Evolutionary conservation across 345 rosid species (phyloP), one percentile per base, ranked within the genome.

Genomic region (Camelina neglecta): DNA sequence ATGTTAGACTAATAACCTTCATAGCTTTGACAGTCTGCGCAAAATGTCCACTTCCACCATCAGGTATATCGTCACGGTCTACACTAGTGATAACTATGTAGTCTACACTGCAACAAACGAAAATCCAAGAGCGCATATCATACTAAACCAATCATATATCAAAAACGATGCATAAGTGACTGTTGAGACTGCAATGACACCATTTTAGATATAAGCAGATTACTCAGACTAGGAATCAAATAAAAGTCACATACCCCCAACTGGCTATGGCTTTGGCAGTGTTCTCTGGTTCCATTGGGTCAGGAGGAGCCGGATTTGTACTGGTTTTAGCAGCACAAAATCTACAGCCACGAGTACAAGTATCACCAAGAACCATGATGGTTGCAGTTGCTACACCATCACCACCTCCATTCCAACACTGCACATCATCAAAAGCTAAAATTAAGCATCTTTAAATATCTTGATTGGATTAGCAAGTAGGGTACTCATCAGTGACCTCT

Each of bases 361-460:
- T 93, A 73, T 96, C 99, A 38, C 99, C 99, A 41, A 96, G 92
- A 72, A 93, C 82, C 99, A 96, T 96, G 57, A 91, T 96, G 0
- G 98, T 96, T 9, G 98, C 99, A 1, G 98, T 96, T 12, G 98
- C 88, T 80, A 93, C 85, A 61, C 98, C 99, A 76, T 96, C 99
- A 23, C 86, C 91, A 47, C 99, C 99, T 42, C 99, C 99, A 87
- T 93, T 96, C 98, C 99, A 96, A 82, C 99, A 96, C 94, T 91
- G 79, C 63, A 58, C 60, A 55, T 24, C 50, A 47, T 39, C 16
- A 60, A 2, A 44, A 60, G 6, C 72, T 4, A 36, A 36, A 0
- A 56, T 13, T 74, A 31, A 74, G 8, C 56, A 50, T 20, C 12
- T 26, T 33, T 15, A 29, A 18, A 18, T 18, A 18, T 18, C 18